Conservation (phyloP, 352 stramenopile genomes). For the Globisporangium echinulatum region DNA sequence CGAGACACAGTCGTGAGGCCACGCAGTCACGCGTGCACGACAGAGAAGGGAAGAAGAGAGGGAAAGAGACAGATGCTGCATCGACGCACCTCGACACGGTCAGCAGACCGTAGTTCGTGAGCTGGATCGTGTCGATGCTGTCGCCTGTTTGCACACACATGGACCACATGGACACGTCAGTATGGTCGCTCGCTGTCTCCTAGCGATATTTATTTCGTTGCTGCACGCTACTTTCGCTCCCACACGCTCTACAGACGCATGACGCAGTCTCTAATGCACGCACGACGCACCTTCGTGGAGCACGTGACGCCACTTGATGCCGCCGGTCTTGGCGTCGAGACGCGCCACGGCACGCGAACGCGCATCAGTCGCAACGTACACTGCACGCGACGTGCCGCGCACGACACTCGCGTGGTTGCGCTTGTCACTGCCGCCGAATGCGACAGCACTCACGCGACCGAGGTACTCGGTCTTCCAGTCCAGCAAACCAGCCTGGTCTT, state of each 20-base stretch:
- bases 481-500: slow-evolving; percentile 72
- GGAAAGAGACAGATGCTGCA: not conserved
- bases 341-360: slow-evolving; percentile 53
- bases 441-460: slow-evolving; percentile 40
- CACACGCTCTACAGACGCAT: not conserved
- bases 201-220: no score
- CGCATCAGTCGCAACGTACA: slow-evolving; percentile 70
- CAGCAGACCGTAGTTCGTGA: slow-evolving; percentile 62
- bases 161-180: slow-evolving; percentile 8
- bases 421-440: slow-evolving; percentile 41
- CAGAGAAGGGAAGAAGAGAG: not conserved
- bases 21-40: slow-evolving; percentile 1
- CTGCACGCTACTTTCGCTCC: no score
- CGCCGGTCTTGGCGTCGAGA: slow-evolving; percentile 60
- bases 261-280: not conserved
- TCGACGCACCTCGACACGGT: slow-evolving; percentile 47
- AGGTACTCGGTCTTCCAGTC: slow-evolving; percentile 73
- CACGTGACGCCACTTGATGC: slow-evolving; percentile 72
- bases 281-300: slow-evolving; percentile 18
- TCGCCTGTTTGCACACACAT: slow-evolving; percentile 23
- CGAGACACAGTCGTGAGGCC: not conserved
- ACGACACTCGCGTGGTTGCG: slow-evolving; percentile 27
- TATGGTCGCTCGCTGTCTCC: not conserved
- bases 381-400: slow-evolving; percentile 32
- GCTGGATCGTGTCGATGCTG: slow-evolving; percentile 55